phyloP scores from a whole-genome alignment of 306 rosid genomes.

The Quercus agrifolia region DNA sequence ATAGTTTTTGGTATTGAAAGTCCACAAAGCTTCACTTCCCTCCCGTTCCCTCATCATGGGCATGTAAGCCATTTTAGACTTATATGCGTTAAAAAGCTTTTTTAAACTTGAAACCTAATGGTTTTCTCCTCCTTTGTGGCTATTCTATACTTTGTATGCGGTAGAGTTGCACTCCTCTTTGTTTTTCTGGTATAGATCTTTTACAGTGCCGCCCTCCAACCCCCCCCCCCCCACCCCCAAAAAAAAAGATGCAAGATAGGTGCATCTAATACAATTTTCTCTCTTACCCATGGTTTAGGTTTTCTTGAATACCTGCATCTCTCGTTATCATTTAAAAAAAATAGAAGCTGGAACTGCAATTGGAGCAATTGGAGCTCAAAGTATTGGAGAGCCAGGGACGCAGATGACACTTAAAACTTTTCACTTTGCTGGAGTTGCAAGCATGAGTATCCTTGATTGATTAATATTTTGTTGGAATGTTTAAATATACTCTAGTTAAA shows the following conservation, averaged over 20 bases:
- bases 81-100: too few relatives aligned
- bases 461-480: not conserved
- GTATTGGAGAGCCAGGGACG: constrained; percentile 99
- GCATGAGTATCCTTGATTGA: constrained; percentile 95
- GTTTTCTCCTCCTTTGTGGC: not conserved
- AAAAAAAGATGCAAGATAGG: not conserved
- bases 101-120: not conserved
- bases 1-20: too few relatives aligned
- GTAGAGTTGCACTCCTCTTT: not conserved
- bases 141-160: not conserved
- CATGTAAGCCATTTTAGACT: too few relatives aligned
- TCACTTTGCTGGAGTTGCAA: constrained; percentile 99
- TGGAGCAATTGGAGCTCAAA: constrained; percentile 96
- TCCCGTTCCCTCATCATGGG: too few relatives aligned
- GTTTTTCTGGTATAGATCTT: not conserved
- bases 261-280: constrained; percentile 2
- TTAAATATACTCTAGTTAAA: not conserved
- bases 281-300: constrained; percentile 41
- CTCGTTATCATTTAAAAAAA: constrained; percentile 69
- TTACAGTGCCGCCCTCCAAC: not conserved
- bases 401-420: constrained; percentile 96
- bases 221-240: too few relatives aligned
- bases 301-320: constrained; percentile 72
- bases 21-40: too few relatives aligned
- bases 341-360: constrained; percentile 92